Evolutionary conservation across 805 yeast genomes (phyloP), one percentile per base, ranked within the genome.

Genomic region (Phaffomyces antillensis): DNA sequence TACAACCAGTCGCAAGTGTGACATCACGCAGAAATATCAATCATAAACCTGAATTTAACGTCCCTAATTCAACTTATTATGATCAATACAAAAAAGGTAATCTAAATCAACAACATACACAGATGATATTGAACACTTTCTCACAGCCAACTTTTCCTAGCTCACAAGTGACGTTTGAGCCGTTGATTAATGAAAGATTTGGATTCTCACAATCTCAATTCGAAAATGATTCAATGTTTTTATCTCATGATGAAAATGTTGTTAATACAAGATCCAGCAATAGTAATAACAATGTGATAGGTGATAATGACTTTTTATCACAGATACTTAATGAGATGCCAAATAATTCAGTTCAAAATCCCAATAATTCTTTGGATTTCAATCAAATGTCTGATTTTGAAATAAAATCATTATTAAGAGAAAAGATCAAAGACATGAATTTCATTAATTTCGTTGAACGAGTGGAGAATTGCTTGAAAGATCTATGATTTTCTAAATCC

Each of bases 401-500:
- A 36, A 46, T 58, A 7, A 44, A 47, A 30, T 26, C 33, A 4
- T 23, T 52, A 28, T 34, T 58, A 32, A 51, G 40, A 20, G 51
- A 49, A 23, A 54, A 51, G 39, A 49, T 58, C n/a, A 54, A 54
- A 33, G 61, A 56, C 42, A 36, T 40, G 28, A 43, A 46, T 4
- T 58, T 58, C 33, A 50, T 58, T 15, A 47, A 45, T n/a, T 56
- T 56, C 45, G 60, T 58, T 3, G 57, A 52, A 28, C 46, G 52
- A 30, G 39, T 56, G 13, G 61, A 56, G 39, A 28, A 30, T 1
- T 50, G 54, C 33, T 44, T 55, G 28, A 54, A 54, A 10, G 46
- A 43, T 18, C 45, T 55, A 43, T 40, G 39, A 35, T 4, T 9
- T 13, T 28, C 12, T 28, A 11, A 28, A 4, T 28, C 13, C 12